Conservation (phyloP, 768 basidiomycete species). For the Termitomyces titanicus region DNA sequence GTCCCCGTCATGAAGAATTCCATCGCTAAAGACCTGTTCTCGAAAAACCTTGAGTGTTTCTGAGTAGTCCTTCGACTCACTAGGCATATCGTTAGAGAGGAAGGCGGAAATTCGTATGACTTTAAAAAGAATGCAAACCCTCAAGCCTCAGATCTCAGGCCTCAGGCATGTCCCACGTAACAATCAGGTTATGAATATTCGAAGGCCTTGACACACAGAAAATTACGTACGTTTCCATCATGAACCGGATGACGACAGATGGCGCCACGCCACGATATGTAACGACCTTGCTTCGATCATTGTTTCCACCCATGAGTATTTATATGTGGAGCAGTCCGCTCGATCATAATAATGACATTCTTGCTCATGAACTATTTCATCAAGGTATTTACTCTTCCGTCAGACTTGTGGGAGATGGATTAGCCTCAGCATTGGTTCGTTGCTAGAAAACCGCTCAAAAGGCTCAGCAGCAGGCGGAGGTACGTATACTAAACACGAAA, state of each 20-base stretch:
- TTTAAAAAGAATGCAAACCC: background rate
- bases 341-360: no score
- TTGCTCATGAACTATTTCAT: no score
- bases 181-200: background rate
- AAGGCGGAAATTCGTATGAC: background rate
- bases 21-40: constrained; percentile 46
- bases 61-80: constrained; percentile 13
- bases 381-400: no score
- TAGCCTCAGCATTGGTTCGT: no score
- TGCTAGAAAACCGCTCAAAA: no score
- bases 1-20: constrained; percentile 55
- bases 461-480: no score
- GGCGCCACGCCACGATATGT: no score
- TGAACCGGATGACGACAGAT: background rate
- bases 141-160: background rate
- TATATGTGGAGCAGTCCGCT: no score
- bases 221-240: background rate
- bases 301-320: no score
- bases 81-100: constrained; percentile 9
- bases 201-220: background rate
- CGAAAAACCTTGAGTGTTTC: constrained; percentile 50
- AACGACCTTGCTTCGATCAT: no score
- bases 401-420: no score
- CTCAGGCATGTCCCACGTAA: background rate
- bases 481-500: no score